Base-by-base conservation (phyloP, 169 alveolate species). In the Plasmodium knowlesi region DNA sequence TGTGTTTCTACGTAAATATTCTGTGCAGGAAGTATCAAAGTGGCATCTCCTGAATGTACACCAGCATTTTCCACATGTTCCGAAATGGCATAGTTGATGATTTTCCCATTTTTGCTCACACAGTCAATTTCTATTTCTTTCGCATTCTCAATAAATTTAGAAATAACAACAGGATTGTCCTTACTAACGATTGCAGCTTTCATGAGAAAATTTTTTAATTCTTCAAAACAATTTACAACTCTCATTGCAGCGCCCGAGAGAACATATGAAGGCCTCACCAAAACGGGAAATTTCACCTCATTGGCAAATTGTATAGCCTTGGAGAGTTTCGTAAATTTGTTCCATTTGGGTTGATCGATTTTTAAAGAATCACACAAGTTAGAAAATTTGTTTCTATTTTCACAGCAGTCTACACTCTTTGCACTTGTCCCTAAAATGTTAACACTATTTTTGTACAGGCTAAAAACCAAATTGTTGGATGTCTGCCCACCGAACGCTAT, bases 61-160 rank as follows among this genome's bases (percentile, higher is more conserved):
- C 98, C 98, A 3, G 99, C 99, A 74, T 97, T 95, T 97, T 97
- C 98, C 43, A 97, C 98, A 92, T 97, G 99, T 95, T 97, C 99
- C 39, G 97, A 95, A 37, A 97, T 97, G 88, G 99, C 99, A 71
- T 97, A 97, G 94, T 97, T 97, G 70, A 97, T 93, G 22, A 97
- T 96, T 83, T 76, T 92, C 32, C 98, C 99, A 85, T 92, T 96
- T 78, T 91, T 82, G 16, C 98, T 98, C 30, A 97, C 98, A 53
- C 97, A 97, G 92, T 97, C 99, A 84, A 97, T 95, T 94, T 97
- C 99, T 46, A 97, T 98, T 96, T 96, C 97, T 90, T 96, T 93
- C 70, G 97, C 98, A 83, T 95, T 93, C 83, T 94, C 97, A 46
- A 97, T 96, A 92, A 95, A 97, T 95, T 97, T 97, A 53, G 98